A percentile compares a stretch with the other conserved stretches of the same genome.
These are phyloP conservation scores for Panellus pusillus DNA, from an alignment of 768 basidiomycete species.

Conservation along the genomic window DNA sequence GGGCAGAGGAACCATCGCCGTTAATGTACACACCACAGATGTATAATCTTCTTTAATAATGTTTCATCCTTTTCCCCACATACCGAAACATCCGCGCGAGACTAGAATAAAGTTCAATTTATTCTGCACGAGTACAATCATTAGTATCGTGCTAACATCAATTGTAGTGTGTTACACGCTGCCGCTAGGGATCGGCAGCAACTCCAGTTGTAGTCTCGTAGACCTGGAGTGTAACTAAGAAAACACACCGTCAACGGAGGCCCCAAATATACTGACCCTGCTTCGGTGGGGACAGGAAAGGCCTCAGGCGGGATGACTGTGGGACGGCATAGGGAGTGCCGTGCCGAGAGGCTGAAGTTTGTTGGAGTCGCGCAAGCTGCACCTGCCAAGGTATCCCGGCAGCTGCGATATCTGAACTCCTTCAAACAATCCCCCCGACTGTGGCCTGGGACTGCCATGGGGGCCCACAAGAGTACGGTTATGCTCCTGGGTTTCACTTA, in stretches of 20 bases:
- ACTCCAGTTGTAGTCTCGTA: too few relatives aligned
- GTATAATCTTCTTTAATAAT: too few relatives aligned
- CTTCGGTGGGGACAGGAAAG: conserved; percentile 11
- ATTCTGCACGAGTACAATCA: too few relatives aligned
- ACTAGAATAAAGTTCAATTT: too few relatives aligned
- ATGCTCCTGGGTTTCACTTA: neutral
- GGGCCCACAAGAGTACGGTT: conserved; percentile 3
- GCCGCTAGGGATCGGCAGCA: conserved; percentile 1
- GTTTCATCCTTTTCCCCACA: too few relatives aligned
- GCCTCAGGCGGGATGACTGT: neutral
- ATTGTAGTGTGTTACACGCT: neutral
- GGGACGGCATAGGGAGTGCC: conserved; percentile 2
- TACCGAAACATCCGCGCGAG: too few relatives aligned
- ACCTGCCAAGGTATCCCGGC: conserved; percentile 1
- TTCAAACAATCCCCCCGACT: neutral
- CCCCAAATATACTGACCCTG: conserved; percentile 10
- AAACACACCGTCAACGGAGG: neutral
- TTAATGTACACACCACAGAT: too few relatives aligned
- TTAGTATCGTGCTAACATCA: too few relatives aligned
- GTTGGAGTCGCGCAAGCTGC: neutral
- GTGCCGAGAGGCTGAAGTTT: conserved; percentile 14
- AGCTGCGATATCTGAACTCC: neutral
- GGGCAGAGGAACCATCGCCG: too few relatives aligned
- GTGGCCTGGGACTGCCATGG: neutral
- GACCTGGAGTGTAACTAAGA: too few relatives aligned